Percentiles rank a stretch among this genome's conserved stretches.
These are phyloP conservation scores for Phaeophleospora eucalypticola DNA, from an alignment of 2,329 filamentous ascomycete species.

Conservation along the genomic window DNA sequence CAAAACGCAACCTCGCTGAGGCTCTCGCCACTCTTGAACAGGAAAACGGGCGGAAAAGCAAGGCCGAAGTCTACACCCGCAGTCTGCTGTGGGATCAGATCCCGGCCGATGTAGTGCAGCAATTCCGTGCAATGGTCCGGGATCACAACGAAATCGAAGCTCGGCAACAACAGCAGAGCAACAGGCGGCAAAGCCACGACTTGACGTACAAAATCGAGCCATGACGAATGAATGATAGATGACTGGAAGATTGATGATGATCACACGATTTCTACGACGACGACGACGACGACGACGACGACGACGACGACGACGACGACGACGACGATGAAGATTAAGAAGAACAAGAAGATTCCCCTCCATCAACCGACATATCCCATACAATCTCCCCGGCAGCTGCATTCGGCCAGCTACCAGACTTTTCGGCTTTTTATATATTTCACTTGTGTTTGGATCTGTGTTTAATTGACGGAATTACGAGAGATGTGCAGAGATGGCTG, in stretches of 20 bases:
- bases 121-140: constrained; percentile 87
- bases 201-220: constrained; percentile 15
- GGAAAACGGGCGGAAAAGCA: constrained; percentile 45
- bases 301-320: background rate
- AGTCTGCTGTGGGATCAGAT: constrained; percentile 94
- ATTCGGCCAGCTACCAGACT: constrained; percentile 16
- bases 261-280: constrained; percentile 7
- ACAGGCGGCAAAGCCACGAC: constrained; percentile 14
- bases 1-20: constrained; percentile 70
- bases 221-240: constrained; percentile 11
- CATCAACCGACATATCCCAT: background rate
- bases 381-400: constrained; percentile 15
- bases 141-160: constrained; percentile 44
- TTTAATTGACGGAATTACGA: constrained; percentile 6
- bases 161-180: constrained; percentile 10
- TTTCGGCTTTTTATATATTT: constrained; percentile 11
- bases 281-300: constrained; percentile 1
- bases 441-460: background rate
- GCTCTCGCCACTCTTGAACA: constrained; percentile 74
- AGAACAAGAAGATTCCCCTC: background rate
- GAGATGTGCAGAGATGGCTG: constrained; percentile 11
- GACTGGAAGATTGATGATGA: constrained; percentile 3
- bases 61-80: constrained; percentile 86
- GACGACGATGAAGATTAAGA: constrained; percentile 1
- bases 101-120: constrained; percentile 82